Base-by-base conservation (phyloP, 2,329 filamentous ascomycete genomes). In the Stachybotrys chartarum region DNA sequence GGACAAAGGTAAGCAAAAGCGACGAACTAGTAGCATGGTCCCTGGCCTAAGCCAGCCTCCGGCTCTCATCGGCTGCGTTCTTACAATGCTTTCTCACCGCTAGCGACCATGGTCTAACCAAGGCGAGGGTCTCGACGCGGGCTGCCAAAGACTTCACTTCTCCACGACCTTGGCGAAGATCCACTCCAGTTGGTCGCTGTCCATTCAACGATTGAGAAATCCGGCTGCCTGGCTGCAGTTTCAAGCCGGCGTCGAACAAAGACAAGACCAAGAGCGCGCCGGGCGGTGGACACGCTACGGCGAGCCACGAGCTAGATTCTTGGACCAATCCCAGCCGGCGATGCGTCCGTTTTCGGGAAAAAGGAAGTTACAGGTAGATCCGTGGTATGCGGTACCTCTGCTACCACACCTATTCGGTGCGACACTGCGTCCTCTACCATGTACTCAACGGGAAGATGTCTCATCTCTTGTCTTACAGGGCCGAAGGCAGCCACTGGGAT, bases 191-290 rank as follows among this genome's bases (percentile, higher is more conserved):
- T 42, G 35, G 3, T 42, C 35, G 35, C 35, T 52, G 54, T 55
- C 65, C 65, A 65, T 58, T 67, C 62, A 66, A 51, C 45, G 58
- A 24, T 30, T 51, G 52, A 55, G 55, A 57, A 68, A 69, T 66
- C 58, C 66, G 67, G 66, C 60, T 69, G 66, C 66, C 67, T 68
- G 59, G 18, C 56, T 50, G 53, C 45, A 54, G 55, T 47, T n/a
- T 24, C 24, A 24, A 17, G 17, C 18, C 45, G 45, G 45, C 45
- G 45, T 47, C 45, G 35, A 14, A 42, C 35, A 42, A 10, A 42
- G 35, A 10, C 24, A 24, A 24, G 24, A 10, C 35, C 14, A 42
- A 14, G 5, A 42, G 35, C 35, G 35, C 14, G 35, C 24, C 24
- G 24, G 24, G 24, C 24, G 24, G 24, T 24, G 24, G 24, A 4